Evolutionary conservation across 78 protist genomes (phyloP).

Genomic region (Dictyostelium firmibasis): DNA sequence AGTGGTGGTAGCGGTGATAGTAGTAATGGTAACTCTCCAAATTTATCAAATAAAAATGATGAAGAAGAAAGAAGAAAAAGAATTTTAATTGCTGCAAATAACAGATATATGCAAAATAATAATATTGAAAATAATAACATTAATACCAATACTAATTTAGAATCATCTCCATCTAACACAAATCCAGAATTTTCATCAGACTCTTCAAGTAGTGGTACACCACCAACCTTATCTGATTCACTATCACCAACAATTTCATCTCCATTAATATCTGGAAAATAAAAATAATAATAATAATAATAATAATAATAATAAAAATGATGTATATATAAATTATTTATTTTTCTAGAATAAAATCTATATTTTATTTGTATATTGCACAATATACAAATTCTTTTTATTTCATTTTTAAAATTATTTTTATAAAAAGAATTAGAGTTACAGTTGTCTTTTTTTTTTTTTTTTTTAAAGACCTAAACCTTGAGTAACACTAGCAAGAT

Average conservation of each 20-base stretch:
- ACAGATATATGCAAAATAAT: not conserved
- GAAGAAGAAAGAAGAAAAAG: constrained; percentile 14
- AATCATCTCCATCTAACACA: not conserved
- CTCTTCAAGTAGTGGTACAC: not conserved
- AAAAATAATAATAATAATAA: not conserved
- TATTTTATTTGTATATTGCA: no score
- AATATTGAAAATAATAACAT: not conserved
- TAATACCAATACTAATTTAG: not conserved
- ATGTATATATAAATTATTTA: no score
- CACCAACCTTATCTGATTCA: not conserved
- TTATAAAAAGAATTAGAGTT: not conserved
- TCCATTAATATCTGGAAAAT: not conserved
- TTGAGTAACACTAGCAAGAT: not conserved
- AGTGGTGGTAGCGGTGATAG: not conserved
- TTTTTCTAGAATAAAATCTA: no score
- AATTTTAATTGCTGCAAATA: not conserved
- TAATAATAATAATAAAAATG: no score
- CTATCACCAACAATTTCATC: not conserved
- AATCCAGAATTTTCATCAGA: not conserved
- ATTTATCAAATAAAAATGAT: not conserved
- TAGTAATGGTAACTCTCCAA: not conserved
- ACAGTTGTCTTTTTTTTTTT: not conserved
- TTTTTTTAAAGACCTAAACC: not conserved
- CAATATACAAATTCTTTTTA: no score
- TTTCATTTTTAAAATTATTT: no score